These are phyloP conservation scores for Pisolithus albus DNA, from an alignment of 768 basidiomycete genomes.

Conservation along the genomic window DNA sequence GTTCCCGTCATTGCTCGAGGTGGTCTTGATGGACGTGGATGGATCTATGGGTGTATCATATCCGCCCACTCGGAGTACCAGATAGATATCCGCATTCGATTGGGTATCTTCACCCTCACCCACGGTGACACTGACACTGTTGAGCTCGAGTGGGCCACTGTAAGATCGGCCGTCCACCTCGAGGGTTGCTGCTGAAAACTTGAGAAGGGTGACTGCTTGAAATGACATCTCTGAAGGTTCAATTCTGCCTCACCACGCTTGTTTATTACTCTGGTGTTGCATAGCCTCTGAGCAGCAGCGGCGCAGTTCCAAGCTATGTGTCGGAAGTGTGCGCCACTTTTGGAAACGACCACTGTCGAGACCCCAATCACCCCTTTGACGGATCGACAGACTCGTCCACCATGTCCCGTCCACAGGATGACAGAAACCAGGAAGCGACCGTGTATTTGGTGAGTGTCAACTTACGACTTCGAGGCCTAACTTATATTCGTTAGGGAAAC, in stretches of 20 bases:
- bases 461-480: not conserved
- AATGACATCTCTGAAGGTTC: constrained; percentile 1
- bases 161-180: constrained; percentile 26
- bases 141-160: constrained; percentile 45
- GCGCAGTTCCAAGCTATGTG: too few relatives aligned
- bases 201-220: constrained; percentile 54
- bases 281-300: too few relatives aligned
- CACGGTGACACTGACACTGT: constrained; percentile 52
- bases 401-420: constrained; percentile 62
- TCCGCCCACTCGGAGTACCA: constrained; percentile 51
- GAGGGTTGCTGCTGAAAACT: constrained; percentile 43
- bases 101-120: constrained; percentile 21
- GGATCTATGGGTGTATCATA: constrained; percentile 61
- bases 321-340: too few relatives aligned
- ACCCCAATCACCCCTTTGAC: too few relatives aligned
- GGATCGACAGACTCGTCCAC: not conserved
- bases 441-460: constrained; percentile 61
- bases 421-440: constrained; percentile 88
- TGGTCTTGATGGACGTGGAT: constrained; percentile 36
- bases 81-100: constrained; percentile 52
- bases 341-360: too few relatives aligned
- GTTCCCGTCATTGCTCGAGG: not conserved
- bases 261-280: too few relatives aligned
- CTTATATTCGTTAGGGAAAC: constrained; percentile 62
- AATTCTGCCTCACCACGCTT: too few relatives aligned